Percentiles rank a stretch among this genome's conserved stretches.
These are phyloP conservation scores for Zygoascus sp. DNA, from an alignment of 1,139 yeast species.

Conservation along the genomic window DNA sequence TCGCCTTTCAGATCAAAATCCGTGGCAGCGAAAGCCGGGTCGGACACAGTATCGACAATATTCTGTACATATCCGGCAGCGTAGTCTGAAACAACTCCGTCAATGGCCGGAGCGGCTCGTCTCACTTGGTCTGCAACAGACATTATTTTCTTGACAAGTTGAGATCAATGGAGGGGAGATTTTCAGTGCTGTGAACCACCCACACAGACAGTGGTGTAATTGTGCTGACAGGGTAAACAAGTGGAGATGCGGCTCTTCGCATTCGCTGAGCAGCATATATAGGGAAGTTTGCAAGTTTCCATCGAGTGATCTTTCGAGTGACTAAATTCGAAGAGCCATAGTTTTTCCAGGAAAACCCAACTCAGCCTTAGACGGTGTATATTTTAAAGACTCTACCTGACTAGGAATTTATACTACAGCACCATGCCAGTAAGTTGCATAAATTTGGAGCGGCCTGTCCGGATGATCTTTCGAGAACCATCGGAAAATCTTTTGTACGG, in stretches of 20 bases:
- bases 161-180: background rate
- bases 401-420: background rate
- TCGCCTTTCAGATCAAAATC: slow-evolving; percentile 58
- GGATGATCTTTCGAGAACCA: background rate
- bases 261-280: background rate
- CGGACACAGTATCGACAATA: slow-evolving; percentile 67
- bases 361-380: background rate
- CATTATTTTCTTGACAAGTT: slow-evolving; percentile 12
- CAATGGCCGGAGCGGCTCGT: slow-evolving; percentile 81
- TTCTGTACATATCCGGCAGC: slow-evolving; percentile 87
- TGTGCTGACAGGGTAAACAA: slow-evolving; percentile 1
- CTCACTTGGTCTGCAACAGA: slow-evolving; percentile 49
- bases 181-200: background rate
- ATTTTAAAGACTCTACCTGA: background rate
- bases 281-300: background rate
- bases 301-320: background rate
- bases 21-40: slow-evolving; percentile 73
- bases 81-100: slow-evolving; percentile 85
- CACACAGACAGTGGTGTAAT: background rate
- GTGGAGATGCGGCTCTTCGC: background rate
- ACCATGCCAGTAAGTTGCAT: background rate
- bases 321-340: background rate
- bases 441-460: background rate
- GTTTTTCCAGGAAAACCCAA: background rate
- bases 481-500: background rate